A percentile compares a stretch with the other conserved stretches of the same genome.
phyloP scores from a whole-genome alignment of 108 stramenopile species.

The Parmales sp. region DNA sequence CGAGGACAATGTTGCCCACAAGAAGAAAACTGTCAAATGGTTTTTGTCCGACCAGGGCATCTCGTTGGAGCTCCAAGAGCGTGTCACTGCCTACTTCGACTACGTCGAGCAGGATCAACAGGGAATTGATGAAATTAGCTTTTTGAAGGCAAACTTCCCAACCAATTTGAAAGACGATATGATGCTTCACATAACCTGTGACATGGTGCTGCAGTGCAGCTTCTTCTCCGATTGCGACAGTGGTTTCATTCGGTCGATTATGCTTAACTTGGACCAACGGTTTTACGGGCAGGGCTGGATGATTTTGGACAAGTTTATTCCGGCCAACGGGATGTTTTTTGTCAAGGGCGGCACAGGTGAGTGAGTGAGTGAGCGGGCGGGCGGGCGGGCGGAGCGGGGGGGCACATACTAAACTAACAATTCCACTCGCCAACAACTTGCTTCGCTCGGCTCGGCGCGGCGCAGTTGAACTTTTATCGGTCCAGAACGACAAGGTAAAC shows the following conservation, averaged over 20 bases:
- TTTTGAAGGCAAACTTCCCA: conserved; percentile 21
- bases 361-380: conserved; percentile 19
- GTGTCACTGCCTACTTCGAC: conserved; percentile 30
- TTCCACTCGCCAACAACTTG: too few relatives aligned
- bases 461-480: not conserved
- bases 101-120: conserved; percentile 35
- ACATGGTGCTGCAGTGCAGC: conserved; percentile 27
- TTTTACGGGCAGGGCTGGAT: conserved; percentile 20
- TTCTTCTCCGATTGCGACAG: conserved; percentile 32
- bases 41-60: conserved; percentile 1
- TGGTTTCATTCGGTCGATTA: conserved; percentile 29
- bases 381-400: too few relatives aligned
- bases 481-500: not conserved
- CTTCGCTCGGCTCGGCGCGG: too few relatives aligned
- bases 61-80: conserved; percentile 9
- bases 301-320: conserved; percentile 16
- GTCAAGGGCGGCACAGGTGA: conserved; percentile 38
- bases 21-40: conserved; percentile 22
- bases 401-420: too few relatives aligned
- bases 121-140: conserved; percentile 28
- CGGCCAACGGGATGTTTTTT: conserved; percentile 37
- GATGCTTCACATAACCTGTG: conserved; percentile 29
- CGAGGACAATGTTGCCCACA: conserved; percentile 39
- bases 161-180: conserved; percentile 24
- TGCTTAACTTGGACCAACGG: conserved; percentile 29